Evolutionary conservation across 2,329 filamentous ascomycete species (phyloP).

Genomic region (Alternaria sp.): DNA sequence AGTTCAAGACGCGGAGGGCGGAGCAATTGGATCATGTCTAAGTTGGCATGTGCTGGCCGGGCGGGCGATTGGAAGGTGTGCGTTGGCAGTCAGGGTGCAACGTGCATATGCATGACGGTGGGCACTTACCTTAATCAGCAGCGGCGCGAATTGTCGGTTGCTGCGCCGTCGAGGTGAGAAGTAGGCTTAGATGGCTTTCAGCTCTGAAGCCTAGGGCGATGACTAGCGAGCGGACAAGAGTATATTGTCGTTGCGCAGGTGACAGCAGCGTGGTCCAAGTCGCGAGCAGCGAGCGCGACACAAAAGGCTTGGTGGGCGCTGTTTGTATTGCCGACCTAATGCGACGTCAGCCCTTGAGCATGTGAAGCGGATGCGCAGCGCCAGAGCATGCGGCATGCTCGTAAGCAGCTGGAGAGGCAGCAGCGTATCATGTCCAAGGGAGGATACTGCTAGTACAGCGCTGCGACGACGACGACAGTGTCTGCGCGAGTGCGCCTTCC

Average conservation of each 20-base stretch:
- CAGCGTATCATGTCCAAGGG: not conserved
- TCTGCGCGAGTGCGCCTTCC: not conserved
- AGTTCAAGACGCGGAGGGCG: conserved; percentile 41
- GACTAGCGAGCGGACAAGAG: conserved; percentile 30
- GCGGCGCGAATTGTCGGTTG: conserved; percentile 35
- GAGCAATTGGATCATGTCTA: conserved; percentile 51
- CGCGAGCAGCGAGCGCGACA: conserved; percentile 34
- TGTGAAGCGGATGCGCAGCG: conserved; percentile 24
- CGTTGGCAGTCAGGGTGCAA: conserved; percentile 45
- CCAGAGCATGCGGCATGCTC: conserved; percentile 5
- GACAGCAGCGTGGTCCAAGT: conserved; percentile 27
- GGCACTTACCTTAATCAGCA: conserved; percentile 51
- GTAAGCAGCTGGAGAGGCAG: not conserved
- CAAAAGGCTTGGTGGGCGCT: conserved; percentile 34
- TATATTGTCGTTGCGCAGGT: conserved; percentile 42
- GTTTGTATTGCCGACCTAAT: conserved; percentile 29
- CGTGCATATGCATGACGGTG: conserved; percentile 53
- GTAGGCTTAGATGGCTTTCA: conserved; percentile 24
- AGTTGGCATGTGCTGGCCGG: conserved; percentile 51
- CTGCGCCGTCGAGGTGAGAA: conserved; percentile 39
- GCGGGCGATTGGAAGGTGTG: conserved; percentile 53
- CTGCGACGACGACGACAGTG: not conserved
- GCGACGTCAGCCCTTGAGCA: conserved; percentile 36
- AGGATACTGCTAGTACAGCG: not conserved
- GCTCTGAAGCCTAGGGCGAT: conserved; percentile 31